A percentile compares a stretch with the other conserved stretches of the same genome.
Conservation (phyloP, 2,329 filamentous ascomycete genomes). For the Penicillium sp. region DNA sequence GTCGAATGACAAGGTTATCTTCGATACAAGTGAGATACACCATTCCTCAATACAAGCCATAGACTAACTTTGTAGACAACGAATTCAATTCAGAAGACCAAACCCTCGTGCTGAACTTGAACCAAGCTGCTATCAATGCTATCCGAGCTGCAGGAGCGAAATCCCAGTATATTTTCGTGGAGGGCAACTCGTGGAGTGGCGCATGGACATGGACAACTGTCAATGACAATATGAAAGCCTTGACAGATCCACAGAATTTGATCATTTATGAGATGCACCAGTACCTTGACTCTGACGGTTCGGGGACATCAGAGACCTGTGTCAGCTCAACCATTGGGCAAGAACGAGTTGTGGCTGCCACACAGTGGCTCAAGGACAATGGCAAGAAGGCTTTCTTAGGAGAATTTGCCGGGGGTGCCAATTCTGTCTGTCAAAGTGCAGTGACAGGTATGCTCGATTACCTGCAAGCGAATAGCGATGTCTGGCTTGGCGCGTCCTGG, state of each 20-base stretch:
- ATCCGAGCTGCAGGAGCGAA: constrained; percentile 61
- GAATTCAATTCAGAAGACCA: constrained; percentile 66
- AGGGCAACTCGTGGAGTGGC: constrained; percentile 53
- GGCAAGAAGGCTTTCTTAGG: constrained; percentile 58
- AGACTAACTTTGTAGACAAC: constrained; percentile 48
- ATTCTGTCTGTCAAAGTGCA: constrained; percentile 52
- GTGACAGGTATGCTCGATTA: constrained; percentile 54
- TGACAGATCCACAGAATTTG: constrained; percentile 55
- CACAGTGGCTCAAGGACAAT: constrained; percentile 55
- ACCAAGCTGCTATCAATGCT: constrained; percentile 64
- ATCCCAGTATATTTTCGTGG: constrained; percentile 58
- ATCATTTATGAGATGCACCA: constrained; percentile 64
- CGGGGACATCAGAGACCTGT: constrained; percentile 53
- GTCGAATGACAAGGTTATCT: constrained; percentile 58
- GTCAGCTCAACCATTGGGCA: constrained; percentile 54
- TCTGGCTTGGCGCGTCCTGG: constrained; percentile 59
- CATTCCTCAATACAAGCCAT: too few species aligned
- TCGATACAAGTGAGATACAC: constrained; percentile 54
- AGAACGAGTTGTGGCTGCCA: constrained; percentile 47
- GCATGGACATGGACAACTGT: constrained; percentile 52
- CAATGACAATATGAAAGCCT: constrained; percentile 46
- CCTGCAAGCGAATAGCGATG: constrained; percentile 56
- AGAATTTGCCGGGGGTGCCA: constrained; percentile 54
- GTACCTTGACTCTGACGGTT: constrained; percentile 59
- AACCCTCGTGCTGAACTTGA: constrained; percentile 57